These are phyloP conservation scores for Glycyrrhiza uralensis DNA, from an alignment of 306 rosid genomes.

Conservation along the genomic window DNA sequence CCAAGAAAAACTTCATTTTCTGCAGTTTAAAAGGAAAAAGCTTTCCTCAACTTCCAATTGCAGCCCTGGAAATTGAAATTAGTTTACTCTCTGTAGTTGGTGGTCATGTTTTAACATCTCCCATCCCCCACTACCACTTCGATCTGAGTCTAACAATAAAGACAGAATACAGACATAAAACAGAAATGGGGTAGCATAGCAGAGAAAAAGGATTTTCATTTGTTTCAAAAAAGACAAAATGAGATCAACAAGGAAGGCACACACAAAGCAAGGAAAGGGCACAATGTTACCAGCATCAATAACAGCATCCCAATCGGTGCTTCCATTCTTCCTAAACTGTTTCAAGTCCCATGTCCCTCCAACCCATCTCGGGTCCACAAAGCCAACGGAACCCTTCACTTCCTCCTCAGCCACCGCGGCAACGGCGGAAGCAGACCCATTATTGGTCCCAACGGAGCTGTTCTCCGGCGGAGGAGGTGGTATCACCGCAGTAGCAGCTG, in stretches of 20 bases:
- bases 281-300: conserved; percentile 81
- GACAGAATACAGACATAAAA: neutral
- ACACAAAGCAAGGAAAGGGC: neutral
- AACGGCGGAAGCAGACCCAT: conserved; percentile 48
- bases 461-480: conserved; percentile 28
- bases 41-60: neutral
- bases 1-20: neutral
- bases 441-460: conserved; percentile 45
- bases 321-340: conserved; percentile 76
- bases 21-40: neutral
- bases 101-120: neutral
- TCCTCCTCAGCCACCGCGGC: conserved; percentile 12
- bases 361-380: conserved; percentile 72
- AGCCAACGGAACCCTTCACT: conserved; percentile 35
- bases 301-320: conserved; percentile 91
- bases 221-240: no score
- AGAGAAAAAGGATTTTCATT: no score
- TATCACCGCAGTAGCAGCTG: conserved; percentile 37
- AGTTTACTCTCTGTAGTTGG: neutral
- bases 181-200: neutral
- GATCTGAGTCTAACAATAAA: neutral
- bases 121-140: neutral
- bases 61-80: neutral
- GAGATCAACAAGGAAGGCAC: no score
- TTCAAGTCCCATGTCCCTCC: conserved; percentile 94